Conservation (phyloP, 768 basidiomycete species). For the Tylopilus plumbeoviolaceoides region DNA sequence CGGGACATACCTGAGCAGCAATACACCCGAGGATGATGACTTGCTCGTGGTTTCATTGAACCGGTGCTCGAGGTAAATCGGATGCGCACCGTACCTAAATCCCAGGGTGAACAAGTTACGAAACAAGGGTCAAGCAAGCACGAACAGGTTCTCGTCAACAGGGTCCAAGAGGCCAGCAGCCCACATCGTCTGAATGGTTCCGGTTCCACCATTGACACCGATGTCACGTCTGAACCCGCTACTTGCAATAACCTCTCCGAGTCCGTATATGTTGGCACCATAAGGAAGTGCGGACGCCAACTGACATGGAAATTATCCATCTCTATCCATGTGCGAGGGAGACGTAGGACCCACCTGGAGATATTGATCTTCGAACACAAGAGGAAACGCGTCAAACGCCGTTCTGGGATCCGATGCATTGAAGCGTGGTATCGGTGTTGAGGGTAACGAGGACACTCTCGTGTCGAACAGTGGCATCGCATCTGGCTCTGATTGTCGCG, state of each 20-base stretch:
- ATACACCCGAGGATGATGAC: conserved; percentile 68
- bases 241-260: conserved; percentile 68
- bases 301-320: conserved; percentile 23
- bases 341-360: conserved; percentile 45
- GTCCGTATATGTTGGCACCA: conserved; percentile 68
- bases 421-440: conserved; percentile 50
- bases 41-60: conserved; percentile 44
- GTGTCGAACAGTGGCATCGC: conserved; percentile 65
- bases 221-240: conserved; percentile 64
- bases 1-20: conserved; percentile 52
- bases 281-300: conserved; percentile 62
- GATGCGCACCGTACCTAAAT: conserved; percentile 62
- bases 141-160: conserved; percentile 58
- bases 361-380: conserved; percentile 77
- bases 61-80: conserved; percentile 68
- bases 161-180: conserved; percentile 58
- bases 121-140: conserved; percentile 2
- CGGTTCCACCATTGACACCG: conserved; percentile 41
- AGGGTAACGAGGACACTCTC: conserved; percentile 53
- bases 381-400: conserved; percentile 55
- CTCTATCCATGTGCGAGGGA: background rate
- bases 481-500: conserved; percentile 54
- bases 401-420: conserved; percentile 47
- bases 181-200: conserved; percentile 66
- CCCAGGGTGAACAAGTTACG: background rate